Evolutionary conservation across 345 rosid genomes (phyloP), one percentile per base, ranked within the genome.

Genomic region (Sisymbrium irio): DNA sequence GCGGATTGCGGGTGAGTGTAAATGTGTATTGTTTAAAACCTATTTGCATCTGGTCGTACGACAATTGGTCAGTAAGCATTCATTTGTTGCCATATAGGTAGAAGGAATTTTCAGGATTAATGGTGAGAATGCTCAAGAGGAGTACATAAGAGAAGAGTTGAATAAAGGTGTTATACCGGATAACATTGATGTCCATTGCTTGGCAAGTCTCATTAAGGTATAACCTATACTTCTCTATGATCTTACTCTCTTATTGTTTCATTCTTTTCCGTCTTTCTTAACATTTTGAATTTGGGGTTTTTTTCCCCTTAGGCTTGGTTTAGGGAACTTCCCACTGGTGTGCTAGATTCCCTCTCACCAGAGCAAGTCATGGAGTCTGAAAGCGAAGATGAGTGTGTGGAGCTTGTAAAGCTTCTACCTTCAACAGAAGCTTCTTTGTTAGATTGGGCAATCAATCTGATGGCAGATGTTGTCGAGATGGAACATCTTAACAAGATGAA

Each of bases 131-230:
- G 82, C 87, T 72, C 98, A 92, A 77, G 99, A 96, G 75, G 98
- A 92, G 81, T 82, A 84, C 77, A 94, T 87, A 15, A 85, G 98
- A 78, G 96, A 89, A 57, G 91, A 92, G 75, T 76, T 96, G 79
- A 96, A 92, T 62, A 74, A 83, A 59, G 99, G 99, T 80, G 74
- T 87, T 55, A 72, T 96, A 53, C 96, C 98, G 0, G 82, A 85
- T 6, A 89, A 82, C 46, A 83, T 92, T 33, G 98, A 96, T 61
- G 88, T 89, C 27, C 99, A 92, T 60, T 96, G 99, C 85, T 82
- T 96, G 82, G 98, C 98, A 11, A 94, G 97, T 80, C 94, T 96
- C 57, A 96, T 96, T 72, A 96, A 92, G 97, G 99, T 95, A 72
- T 4, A 57, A 64, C 40, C n/a, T 3, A 1, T 44, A 44, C 32